Conservation (phyloP, 2,329 filamentous ascomycete species). For the Pseudogymnoascus sp. region DNA sequence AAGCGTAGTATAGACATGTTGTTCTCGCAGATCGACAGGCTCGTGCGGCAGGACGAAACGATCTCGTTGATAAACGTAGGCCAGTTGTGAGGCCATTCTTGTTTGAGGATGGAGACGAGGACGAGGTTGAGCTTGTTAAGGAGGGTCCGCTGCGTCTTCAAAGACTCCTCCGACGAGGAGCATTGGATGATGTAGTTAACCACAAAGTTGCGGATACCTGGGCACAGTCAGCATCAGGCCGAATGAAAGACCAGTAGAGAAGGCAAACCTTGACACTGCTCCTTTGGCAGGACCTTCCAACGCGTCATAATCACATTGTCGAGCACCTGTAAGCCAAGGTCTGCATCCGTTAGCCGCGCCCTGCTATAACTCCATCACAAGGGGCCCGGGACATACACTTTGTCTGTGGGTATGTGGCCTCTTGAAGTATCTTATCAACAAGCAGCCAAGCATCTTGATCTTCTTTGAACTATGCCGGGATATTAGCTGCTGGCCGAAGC, state of each 20-base stretch:
- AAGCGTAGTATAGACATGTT: slow-evolving; percentile 98
- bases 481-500: slow-evolving; percentile 17
- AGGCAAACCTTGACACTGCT: slow-evolving; percentile 78
- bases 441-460: slow-evolving; percentile 96
- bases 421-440: slow-evolving; percentile 92
- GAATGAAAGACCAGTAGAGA: not conserved
- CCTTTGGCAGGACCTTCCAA: slow-evolving; percentile 94
- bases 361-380: not conserved
- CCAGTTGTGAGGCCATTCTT: slow-evolving; percentile 99
- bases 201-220: slow-evolving; percentile 97
- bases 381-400: slow-evolving; percentile 60
- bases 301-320: slow-evolving; percentile 98
- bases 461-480: slow-evolving; percentile 74
- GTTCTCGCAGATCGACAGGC: slow-evolving; percentile 96
- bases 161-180: slow-evolving; percentile 79
- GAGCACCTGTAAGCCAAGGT: slow-evolving; percentile 89
- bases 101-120: slow-evolving; percentile 93
- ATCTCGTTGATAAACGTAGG: slow-evolving; percentile 99
- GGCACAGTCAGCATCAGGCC: slow-evolving; percentile 18
- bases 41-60: slow-evolving; percentile 89
- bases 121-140: slow-evolving; percentile 98
- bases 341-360: slow-evolving; percentile 36
- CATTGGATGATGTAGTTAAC: slow-evolving; percentile 97
- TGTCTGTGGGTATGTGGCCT: slow-evolving; percentile 87
- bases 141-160: slow-evolving; percentile 76